These are phyloP conservation scores for Oryza australiensis DNA, from an alignment of 176 grass and related monocot species.

Conservation along the genomic window DNA sequence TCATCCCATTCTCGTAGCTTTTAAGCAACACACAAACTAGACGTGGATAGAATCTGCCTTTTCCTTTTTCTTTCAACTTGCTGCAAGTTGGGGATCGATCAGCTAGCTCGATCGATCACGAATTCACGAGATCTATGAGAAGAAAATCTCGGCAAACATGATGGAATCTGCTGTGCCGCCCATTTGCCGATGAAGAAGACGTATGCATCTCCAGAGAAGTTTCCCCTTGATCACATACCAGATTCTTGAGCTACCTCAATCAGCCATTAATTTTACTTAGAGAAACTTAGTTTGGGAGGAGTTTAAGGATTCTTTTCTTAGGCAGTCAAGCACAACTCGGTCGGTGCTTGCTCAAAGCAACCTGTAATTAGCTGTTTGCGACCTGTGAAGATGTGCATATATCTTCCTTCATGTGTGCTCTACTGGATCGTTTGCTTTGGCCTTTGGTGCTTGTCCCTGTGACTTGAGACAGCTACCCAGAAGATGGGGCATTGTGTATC, in stretches of 20 bases:
- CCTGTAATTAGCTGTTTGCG: background rate
- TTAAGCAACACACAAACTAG: constrained; percentile 18
- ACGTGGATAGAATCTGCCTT: background rate
- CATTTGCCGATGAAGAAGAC: background rate
- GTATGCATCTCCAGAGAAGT: constrained; percentile 5
- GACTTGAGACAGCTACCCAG: background rate
- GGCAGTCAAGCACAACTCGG: background rate
- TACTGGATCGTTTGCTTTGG: background rate
- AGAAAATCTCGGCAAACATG: background rate
- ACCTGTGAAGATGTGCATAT: background rate
- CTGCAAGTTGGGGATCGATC: constrained; percentile 20
- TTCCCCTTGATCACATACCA: background rate
- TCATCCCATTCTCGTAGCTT: constrained; percentile 14
- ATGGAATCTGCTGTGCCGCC: background rate
- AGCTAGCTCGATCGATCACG: background rate
- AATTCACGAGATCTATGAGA: background rate
- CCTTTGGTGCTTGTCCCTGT: constrained; percentile 16
- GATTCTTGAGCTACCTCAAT: background rate
- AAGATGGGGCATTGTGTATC: background rate
- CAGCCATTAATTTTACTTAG: background rate
- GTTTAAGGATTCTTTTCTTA: background rate
- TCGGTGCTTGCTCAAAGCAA: constrained; percentile 13
- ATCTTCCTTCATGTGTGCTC: background rate
- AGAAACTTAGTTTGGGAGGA: constrained; percentile 7
- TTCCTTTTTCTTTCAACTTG: constrained; percentile 7